Evolutionary conservation across 768 basidiomycete genomes (phyloP).

Genomic region (Mycena alexandri): DNA sequence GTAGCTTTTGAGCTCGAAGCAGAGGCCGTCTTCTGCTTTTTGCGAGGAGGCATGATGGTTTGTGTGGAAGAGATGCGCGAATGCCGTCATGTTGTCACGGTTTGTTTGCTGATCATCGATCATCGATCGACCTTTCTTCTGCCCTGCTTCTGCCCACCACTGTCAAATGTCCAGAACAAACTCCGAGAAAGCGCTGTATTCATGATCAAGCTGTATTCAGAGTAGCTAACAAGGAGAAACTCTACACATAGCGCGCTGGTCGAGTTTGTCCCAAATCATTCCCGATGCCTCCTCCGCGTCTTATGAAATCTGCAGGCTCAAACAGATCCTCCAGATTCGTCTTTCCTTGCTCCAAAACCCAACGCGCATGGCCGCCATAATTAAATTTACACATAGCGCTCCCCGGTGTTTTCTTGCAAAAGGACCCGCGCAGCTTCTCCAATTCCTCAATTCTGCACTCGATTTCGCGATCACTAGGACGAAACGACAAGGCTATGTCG

Average conservation of each 20-base stretch:
- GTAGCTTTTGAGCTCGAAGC: not conserved
- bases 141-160: too few species aligned
- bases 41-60: slow-evolving; percentile 36
- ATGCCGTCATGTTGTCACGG: too few species aligned
- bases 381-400: not conserved
- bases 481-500: slow-evolving; percentile 15
- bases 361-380: not conserved
- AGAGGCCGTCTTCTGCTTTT: slow-evolving; percentile 32
- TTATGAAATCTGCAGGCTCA: slow-evolving; percentile 1
- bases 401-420: too few species aligned
- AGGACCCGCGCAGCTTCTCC: slow-evolving; percentile 20
- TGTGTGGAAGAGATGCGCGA: not conserved
- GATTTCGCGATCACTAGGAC: slow-evolving; percentile 21
- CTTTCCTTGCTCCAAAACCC: slow-evolving; percentile 11
- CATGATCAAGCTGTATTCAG: too few species aligned
- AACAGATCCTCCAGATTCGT: slow-evolving; percentile 1
- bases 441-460: slow-evolving; percentile 16
- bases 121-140: too few species aligned
- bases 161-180: too few species aligned
- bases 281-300: not conserved
- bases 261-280: too few species aligned
- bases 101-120: too few species aligned
- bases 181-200: too few species aligned
- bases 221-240: too few species aligned
- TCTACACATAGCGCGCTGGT: too few species aligned